Evolutionary conservation across 2,329 filamentous ascomycete species (phyloP), one percentile per base, ranked within the genome.

Genomic region (Mollisiaceae sp.): DNA sequence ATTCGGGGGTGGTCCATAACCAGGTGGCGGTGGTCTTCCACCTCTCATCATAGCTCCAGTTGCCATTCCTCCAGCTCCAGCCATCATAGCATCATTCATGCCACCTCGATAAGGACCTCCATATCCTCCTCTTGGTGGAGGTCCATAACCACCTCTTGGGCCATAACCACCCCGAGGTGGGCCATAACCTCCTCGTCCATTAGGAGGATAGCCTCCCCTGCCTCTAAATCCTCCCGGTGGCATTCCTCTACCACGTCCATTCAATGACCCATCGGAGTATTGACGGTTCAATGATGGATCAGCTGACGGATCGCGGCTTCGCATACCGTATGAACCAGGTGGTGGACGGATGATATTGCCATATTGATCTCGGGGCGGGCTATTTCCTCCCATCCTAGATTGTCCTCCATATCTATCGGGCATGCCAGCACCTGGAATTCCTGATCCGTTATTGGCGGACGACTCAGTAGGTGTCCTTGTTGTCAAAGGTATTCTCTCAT

Each of bases 401-500:
- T 67, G 66, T 57, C 39, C 62, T 41, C 69, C 70, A 63, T 70
- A 72, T 65, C 60, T 64, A 38, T 69, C 67, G 47, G 52, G 65
- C 59, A 58, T 66, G 18, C 58, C 63, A 15, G 77, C 55, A 39
- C 57, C 65, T 50, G 57, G 45, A 35, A 52, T 62, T 56, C 57
- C 62, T 35, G 67, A 59, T 27, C 60, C 52, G 63, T 68, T 70
- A 68, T 80, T 84, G 22, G 82, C 83, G 3, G 84, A 86, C 70
- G 82, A 81, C 45, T 89, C 83, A 20, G 85, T 86, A 2, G 88
- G 87, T 62, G 87, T 89, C 59, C 84, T 82, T 8, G 61, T 82
- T 4, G 91, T 94, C 65, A 93, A 79, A 0, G 91, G 91, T 18
- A 90, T 85, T 63, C 85, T 85, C 75, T 93, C 91, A 70, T 93